phyloP scores from a whole-genome alignment of 345 rosid genomes.

The Cardamine chenopodiifolia region DNA sequence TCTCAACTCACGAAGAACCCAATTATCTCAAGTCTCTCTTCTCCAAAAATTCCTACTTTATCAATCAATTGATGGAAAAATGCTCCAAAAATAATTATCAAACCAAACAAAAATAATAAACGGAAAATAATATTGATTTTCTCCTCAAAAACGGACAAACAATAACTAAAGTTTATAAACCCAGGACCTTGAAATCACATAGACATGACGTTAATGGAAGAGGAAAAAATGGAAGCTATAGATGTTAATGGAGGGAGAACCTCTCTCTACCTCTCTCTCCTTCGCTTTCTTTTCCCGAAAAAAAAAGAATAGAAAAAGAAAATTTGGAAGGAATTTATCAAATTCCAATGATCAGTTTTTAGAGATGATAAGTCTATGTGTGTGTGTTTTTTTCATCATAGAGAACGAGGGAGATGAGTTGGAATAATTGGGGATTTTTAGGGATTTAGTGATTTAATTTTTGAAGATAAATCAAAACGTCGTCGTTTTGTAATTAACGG shows the following conservation, averaged over 20 bases:
- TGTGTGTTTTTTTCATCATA: conserved; percentile 18
- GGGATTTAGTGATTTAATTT: too few relatives aligned
- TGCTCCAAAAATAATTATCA: background rate
- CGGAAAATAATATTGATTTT: background rate
- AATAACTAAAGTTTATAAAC: conserved; percentile 14
- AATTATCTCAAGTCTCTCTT: background rate
- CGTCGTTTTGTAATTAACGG: too few relatives aligned
- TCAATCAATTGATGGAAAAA: background rate
- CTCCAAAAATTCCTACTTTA: background rate
- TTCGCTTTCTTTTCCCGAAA: conserved; percentile 34
- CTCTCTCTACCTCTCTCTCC: conserved; percentile 25
- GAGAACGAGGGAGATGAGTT: too few relatives aligned
- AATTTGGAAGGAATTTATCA: conserved; percentile 18
- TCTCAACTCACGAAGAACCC: background rate
- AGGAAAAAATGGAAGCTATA: conserved; percentile 3
- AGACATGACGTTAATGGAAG: too few relatives aligned
- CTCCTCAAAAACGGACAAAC: background rate
- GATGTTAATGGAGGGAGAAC: conserved; percentile 22
- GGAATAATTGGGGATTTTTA: too few relatives aligned
- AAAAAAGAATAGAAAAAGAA: background rate
- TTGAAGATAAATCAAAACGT: too few relatives aligned
- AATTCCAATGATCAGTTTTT: conserved; percentile 15
- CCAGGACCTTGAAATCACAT: conserved; percentile 10
- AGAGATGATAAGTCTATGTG: conserved; percentile 21
- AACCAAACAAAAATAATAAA: background rate